Evolutionary conservation across 371 early-diverging fungal genomes (phyloP).

Genomic region (Apophysomyces variabilis): DNA sequence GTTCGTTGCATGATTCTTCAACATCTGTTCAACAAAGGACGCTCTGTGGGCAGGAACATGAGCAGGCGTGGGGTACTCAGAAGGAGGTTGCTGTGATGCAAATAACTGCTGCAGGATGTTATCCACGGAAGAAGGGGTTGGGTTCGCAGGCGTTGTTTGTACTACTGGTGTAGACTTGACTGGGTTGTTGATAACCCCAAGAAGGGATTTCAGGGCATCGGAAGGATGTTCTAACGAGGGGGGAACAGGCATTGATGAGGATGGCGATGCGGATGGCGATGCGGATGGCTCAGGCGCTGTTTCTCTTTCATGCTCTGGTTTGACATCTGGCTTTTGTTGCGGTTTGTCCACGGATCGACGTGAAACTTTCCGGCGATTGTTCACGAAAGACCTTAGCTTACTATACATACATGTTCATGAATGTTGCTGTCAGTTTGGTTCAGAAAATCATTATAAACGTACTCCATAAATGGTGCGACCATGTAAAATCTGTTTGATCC

Average conservation of each 20-base stretch:
- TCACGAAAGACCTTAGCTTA: slow-evolving; percentile 12
- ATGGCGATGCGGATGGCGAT: not conserved
- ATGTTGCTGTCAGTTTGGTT: not conserved
- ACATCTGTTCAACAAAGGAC: slow-evolving; percentile 3
- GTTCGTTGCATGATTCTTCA: not conserved
- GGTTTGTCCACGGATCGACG: not conserved
- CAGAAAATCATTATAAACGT: slow-evolving; percentile 18
- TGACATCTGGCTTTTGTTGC: not conserved
- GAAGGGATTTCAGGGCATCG: not conserved
- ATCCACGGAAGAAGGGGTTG: not conserved
- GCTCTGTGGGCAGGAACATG: not conserved
- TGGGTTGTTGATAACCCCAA: not conserved
- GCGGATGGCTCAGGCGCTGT: not conserved
- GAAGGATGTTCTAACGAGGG: not conserved
- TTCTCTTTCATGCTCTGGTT: not conserved
- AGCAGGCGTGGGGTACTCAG: not conserved
- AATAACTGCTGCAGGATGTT: slow-evolving; percentile 4
- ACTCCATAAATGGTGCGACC: slow-evolving; percentile 74
- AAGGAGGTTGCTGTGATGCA: not conserved
- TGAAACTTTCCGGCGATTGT: not conserved
- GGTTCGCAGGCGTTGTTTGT: not conserved
- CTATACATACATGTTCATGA: slow-evolving; percentile 11
- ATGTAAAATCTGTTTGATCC: slow-evolving; percentile 60
- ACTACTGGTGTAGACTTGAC: not conserved
- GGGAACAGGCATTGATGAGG: not conserved